Evolutionary conservation across 1,284 basidiomycete genomes (phyloP).

Genomic region (Cutaneotrichosporon arboriforme): DNA sequence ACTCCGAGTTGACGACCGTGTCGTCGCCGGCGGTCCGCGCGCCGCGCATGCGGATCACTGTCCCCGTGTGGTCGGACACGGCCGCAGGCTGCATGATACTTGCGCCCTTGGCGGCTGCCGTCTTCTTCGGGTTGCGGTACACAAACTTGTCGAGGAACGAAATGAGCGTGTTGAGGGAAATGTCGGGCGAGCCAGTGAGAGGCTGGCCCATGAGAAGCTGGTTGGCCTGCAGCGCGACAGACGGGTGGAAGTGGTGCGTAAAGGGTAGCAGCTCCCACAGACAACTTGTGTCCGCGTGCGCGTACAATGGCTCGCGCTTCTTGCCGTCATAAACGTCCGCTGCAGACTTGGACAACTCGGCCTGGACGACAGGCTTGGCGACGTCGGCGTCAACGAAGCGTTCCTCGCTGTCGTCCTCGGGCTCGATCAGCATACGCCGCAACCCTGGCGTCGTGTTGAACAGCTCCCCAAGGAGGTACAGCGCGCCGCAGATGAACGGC

Average conservation of each 20-base stretch:
- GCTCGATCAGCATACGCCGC: conserved; percentile 58
- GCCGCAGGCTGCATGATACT: conserved; percentile 95
- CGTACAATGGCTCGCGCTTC: conserved; percentile 87
- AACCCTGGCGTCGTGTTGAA: conserved; percentile 70
- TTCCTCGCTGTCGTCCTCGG: conserved; percentile 52
- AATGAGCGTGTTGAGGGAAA: conserved; percentile 85
- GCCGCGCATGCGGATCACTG: conserved; percentile 66
- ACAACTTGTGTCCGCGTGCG: conserved; percentile 73
- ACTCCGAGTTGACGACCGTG: conserved; percentile 54
- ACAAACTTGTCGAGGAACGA: conserved; percentile 87
- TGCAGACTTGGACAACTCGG: conserved; percentile 14
- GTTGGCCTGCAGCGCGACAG: conserved; percentile 76
- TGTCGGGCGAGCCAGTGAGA: conserved; percentile 76
- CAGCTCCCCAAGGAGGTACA: conserved; percentile 62
- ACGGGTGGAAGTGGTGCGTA: conserved; percentile 83
- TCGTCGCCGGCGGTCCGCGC: conserved; percentile 49
- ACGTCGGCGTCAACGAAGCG: conserved; percentile 50
- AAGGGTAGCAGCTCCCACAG: conserved; percentile 86
- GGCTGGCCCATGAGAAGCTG: conserved; percentile 65
- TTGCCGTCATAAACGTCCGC: conserved; percentile 63
- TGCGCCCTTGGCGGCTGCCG: conserved; percentile 59
- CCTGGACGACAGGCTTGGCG: conserved; percentile 7
- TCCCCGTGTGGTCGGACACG: conserved; percentile 56
- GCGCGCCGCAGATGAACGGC: conserved; percentile 84
- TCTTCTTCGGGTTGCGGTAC: conserved; percentile 94